Base-by-base conservation (phyloP, 805 yeast species). In the Kodamaea neixiangensis region DNA sequence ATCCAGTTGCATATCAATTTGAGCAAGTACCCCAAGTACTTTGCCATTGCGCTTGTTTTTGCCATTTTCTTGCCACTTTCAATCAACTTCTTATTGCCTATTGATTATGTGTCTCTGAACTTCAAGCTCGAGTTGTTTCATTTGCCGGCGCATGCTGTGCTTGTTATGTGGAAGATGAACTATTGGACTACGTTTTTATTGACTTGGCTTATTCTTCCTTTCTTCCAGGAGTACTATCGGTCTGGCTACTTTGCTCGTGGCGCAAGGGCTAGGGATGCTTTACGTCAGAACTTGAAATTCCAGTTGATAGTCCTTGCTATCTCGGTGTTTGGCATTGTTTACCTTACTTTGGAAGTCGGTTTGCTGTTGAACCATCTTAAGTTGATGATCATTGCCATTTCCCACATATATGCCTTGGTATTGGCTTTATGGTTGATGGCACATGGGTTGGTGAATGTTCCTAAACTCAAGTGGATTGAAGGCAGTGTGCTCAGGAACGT, bases 351-450 rank as follows among this genome's bases (percentile, higher is more conserved):
- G 7, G 75, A 73, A 48, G 79, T 77, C 19, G 87, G 87, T 0
- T 71, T 85, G 40, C 68, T 79, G 0, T 71, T 83, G 46, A 69
- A 71, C 31, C 81, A 83, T 34, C 67, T 89, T 57, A 86, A 84
- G 63, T 76, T 84, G 25, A 76, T 89, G 67, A 75, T 86, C 15
- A 86, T 89, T 54, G 92, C 94, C 0, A 59, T 87, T 9, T 81
- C 94, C 1, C 94, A 89, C 63, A 83, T 86, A 17, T 89, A 89
- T 64, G 80, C 96, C 0, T 73, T 89, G 61, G 73, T 85, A 1
- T 61, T 89, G 31, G 91, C 93, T 2, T 76, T 87, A 18, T 88
- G 94, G 93, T 69, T 89, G 51, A 83, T 89, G 87, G 88, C 93
- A 2, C 92, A 89, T 64, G 96, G 96, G 0, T 67, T 87, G 45